Evolutionary conservation across 495 filamentous ascomycete genomes (phyloP), one percentile per base, ranked within the genome.

Genomic region (Apodospora peruviana): DNA sequence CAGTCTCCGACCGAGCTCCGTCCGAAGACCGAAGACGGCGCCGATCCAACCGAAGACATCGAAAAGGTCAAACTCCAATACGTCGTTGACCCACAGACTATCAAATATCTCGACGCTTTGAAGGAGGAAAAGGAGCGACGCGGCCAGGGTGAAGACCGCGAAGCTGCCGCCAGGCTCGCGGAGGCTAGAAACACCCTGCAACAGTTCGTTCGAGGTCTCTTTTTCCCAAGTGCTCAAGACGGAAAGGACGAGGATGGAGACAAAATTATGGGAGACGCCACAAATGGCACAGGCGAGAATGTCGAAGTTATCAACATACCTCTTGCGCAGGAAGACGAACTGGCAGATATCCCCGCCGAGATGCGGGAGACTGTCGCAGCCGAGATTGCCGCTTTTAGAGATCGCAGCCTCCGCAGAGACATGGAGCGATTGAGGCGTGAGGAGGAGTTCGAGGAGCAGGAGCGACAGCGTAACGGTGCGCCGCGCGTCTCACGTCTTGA

Each of bases 331-430:
- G 93, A 99, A 56, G 93, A 99, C 61, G 93, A 99, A 57, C 75
- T 99, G 23, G 85, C 88, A 35, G 94, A 99, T 59, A 95, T 99
- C 47, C 93, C 93, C 2, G 84, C 87, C 10, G 93, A 96, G 59
- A 91, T 91, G 90, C 84, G 93, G n/a, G 93, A 91, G 58, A 95
- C 85, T 7, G 91, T 99, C 20, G 89, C 93, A 7, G 85, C 85
- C 51, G 94, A 99, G 57, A 99, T 99, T 53, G 80, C 87, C 7
- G 87, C 90, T 9, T 99, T 99, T 73, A 78, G 93, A 56, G 90
- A 97, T 47, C 76, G 91, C 34, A 95, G 90, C 56, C 93, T 83
- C 47, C 77, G 83, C 36, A 76, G 91, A 11, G 93, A 99, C 65
- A 73, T 94, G 63, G 93, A 96, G 66, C 86, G 94, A 4, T 64